Conservation (phyloP, 1,284 basidiomycete species). For the Pseudozyma hubeiensis region DNA sequence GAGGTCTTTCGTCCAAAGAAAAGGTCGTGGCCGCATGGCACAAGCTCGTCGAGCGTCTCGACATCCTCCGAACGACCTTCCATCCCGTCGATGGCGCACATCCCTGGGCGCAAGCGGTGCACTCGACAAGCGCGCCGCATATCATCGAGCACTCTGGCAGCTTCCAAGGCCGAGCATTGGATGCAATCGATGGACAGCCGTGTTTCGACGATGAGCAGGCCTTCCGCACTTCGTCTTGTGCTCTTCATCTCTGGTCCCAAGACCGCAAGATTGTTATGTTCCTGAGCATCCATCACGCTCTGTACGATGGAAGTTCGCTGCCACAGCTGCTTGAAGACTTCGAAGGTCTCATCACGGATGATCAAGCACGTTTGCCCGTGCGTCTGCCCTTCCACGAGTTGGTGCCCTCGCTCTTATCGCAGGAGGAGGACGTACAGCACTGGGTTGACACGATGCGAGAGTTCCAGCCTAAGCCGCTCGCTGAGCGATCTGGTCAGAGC, state of each 20-base stretch:
- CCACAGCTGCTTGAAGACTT: conserved; percentile 53
- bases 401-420: conserved; percentile 51
- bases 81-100: conserved; percentile 43
- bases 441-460: conserved; percentile 44
- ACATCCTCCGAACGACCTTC: conserved; percentile 62
- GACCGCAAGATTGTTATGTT: conserved; percentile 1
- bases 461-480: conserved; percentile 29
- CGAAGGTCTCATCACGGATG: conserved; percentile 10
- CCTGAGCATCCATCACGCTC: conserved; percentile 55
- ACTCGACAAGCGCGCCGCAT: conserved; percentile 12
- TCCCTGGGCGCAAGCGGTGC: conserved; percentile 58
- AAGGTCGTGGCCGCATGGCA: conserved; percentile 42
- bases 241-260: conserved; percentile 38
- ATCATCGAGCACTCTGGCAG: conserved; percentile 20
- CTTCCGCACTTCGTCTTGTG: conserved; percentile 48
- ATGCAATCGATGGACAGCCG: conserved; percentile 23
- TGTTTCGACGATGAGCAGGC: conserved; percentile 53
- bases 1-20: neutral
- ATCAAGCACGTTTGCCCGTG: neutral
- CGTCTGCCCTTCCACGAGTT: conserved; percentile 44
- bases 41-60: conserved; percentile 37
- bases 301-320: conserved; percentile 57
- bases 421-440: conserved; percentile 40
- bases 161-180: conserved; percentile 8
- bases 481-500: neutral